Evolutionary conservation across 148 eudicot genomes (phyloP).

Genomic region (Heliosperma pusillum): DNA sequence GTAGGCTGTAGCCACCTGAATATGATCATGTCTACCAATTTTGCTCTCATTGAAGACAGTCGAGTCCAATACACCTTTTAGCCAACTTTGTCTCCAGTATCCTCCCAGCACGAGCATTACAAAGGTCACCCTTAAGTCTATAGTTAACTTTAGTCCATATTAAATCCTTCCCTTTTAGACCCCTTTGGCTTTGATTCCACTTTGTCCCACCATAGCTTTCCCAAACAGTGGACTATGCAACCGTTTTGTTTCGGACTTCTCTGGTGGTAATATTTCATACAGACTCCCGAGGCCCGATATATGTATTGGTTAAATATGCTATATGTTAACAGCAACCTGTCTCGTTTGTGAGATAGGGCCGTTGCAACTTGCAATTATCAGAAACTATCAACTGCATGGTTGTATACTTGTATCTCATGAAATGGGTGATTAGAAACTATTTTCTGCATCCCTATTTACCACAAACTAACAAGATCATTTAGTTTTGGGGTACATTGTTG

Average conservation of each 20-base stretch:
- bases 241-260: background rate
- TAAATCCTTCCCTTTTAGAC: background rate
- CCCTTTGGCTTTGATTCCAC: background rate
- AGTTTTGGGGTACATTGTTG: too few species aligned
- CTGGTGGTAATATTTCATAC: background rate
- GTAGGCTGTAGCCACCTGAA: background rate
- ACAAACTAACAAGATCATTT: too few species aligned
- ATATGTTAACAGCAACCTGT: background rate
- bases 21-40: background rate
- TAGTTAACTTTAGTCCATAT: too few species aligned
- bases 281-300: background rate
- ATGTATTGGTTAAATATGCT: background rate
- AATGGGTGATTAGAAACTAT: background rate
- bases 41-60: background rate
- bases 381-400: too few species aligned
- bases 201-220: too few species aligned
- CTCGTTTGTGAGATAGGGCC: background rate
- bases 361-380: background rate
- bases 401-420: background rate
- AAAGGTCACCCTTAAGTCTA: background rate
- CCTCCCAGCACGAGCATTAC: background rate
- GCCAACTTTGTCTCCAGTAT: background rate
- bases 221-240: background rate
- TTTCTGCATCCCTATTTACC: background rate
- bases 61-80: too few species aligned